Conservation (phyloP, 345 rosid genomes). For the Anastatica hierochuntica region DNA sequence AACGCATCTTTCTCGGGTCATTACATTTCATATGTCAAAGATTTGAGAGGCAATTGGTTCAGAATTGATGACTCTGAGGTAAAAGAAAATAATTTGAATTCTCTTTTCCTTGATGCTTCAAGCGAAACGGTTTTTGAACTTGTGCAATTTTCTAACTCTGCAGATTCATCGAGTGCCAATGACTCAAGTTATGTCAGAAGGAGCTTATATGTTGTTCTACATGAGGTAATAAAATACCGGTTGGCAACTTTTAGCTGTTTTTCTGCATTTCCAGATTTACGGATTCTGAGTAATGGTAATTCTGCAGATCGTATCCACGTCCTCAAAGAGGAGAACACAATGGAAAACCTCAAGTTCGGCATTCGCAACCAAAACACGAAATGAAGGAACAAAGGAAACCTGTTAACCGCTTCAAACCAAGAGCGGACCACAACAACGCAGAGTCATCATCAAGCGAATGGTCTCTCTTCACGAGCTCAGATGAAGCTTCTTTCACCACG, state of each 20-base stretch:
- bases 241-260: neutral
- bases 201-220: constrained; percentile 83
- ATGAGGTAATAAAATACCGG: constrained; percentile 60
- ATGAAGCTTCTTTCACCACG: constrained; percentile 81
- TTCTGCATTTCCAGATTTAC: neutral
- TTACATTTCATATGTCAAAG: constrained; percentile 68
- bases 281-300: neutral
- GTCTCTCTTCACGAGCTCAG: constrained; percentile 87
- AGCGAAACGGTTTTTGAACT: neutral
- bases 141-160: neutral
- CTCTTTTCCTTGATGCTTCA: neutral
- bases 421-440: constrained; percentile 21
- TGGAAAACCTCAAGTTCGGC: constrained; percentile 33
- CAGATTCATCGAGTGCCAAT: constrained; percentile 65
- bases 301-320: constrained; percentile 57
- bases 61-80: constrained; percentile 80
- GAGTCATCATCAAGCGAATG: constrained; percentile 70
- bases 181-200: constrained; percentile 91
- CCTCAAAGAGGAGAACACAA: constrained; percentile 32
- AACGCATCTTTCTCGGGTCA: constrained; percentile 83
- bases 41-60: constrained; percentile 65
- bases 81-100: neutral
- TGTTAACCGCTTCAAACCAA: constrained; percentile 16
- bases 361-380: constrained; percentile 23
- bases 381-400: constrained; percentile 38